Evolutionary conservation across 2,329 filamentous ascomycete genomes (phyloP).

Genomic region (Xylariales sp.): DNA sequence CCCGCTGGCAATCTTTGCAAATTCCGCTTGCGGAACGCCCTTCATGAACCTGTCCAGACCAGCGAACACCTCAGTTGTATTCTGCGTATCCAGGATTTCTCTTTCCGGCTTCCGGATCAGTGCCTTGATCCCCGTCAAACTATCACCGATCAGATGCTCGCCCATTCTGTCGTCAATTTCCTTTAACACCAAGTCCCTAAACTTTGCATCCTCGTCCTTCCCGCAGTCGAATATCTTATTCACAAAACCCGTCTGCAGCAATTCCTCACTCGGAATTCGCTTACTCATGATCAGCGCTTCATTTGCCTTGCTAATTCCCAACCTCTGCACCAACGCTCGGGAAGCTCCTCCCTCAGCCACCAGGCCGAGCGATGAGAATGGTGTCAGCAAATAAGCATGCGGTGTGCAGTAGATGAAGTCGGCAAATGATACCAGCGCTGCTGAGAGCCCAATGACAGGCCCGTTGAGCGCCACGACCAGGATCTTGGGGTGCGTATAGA

Average conservation of each 20-base stretch:
- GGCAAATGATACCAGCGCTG: constrained; percentile 74
- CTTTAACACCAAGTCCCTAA: constrained; percentile 64
- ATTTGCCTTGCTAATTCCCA: constrained; percentile 79
- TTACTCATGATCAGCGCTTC: constrained; percentile 92
- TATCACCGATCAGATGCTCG: constrained; percentile 72
- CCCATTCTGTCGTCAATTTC: constrained; percentile 82
- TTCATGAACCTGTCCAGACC: constrained; percentile 75
- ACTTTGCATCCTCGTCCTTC: constrained; percentile 61
- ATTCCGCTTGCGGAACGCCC: constrained; percentile 84
- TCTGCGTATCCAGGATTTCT: constrained; percentile 70
- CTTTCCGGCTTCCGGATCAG: constrained; percentile 71
- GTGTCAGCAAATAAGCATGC: constrained; percentile 79
- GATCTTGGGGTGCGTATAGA: constrained; percentile 92
- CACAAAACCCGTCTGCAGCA: constrained; percentile 74
- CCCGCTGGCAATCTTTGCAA: constrained; percentile 75
- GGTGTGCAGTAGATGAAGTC: constrained; percentile 91
- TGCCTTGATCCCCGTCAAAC: constrained; percentile 78
- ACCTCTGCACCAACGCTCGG: constrained; percentile 69
- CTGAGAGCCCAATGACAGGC: constrained; percentile 81
- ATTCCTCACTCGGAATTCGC: constrained; percentile 66
- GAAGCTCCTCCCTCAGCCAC: constrained; percentile 85
- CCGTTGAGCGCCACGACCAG: constrained; percentile 89
- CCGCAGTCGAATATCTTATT: constrained; percentile 70
- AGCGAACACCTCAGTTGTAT: constrained; percentile 78
- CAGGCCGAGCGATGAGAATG: constrained; percentile 84